A percentile compares a stretch with the other conserved stretches of the same genome.
phyloP scores from a whole-genome alignment of 805 yeast genomes.

The Suhomyces faveliae region DNA sequence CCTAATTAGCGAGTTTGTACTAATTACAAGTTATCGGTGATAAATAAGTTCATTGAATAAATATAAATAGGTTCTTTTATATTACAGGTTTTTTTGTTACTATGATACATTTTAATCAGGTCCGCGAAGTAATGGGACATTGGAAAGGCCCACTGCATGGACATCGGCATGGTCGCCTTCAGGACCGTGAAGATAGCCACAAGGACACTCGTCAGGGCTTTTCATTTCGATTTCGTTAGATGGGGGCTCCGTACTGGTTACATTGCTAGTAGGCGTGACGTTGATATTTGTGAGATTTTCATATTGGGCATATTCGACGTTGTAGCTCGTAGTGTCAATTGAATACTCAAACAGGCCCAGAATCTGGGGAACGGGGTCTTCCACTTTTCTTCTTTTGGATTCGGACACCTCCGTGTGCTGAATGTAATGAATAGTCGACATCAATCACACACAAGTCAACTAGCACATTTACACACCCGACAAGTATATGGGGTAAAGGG shows the following conservation, averaged over 20 bases:
- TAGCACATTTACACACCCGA: background rate
- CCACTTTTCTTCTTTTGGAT: conserved; percentile 9
- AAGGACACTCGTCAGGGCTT: conserved; percentile 10
- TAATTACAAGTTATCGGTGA: too few relatives aligned
- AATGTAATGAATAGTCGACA: background rate
- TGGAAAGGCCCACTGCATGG: conserved; percentile 14
- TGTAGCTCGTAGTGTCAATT: background rate
- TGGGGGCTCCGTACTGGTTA: background rate
- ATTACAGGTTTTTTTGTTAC: background rate
- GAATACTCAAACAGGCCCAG: background rate
- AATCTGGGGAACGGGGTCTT: conserved; percentile 9
- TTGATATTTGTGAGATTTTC: background rate
- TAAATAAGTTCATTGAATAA: background rate
- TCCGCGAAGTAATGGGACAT: conserved; percentile 14
- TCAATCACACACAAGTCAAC: background rate
- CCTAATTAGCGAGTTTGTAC: too few relatives aligned
- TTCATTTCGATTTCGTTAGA: background rate
- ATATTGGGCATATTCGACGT: too few relatives aligned
- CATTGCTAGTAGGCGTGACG: background rate
- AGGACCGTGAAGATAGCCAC: conserved; percentile 18
- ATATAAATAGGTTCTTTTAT: background rate
- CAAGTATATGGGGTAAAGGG: background rate
- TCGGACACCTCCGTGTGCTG: background rate
- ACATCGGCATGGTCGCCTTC: conserved; percentile 14
- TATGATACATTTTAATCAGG: conserved; percentile 11